A percentile compares a stretch with the other conserved stretches of the same genome.
Conservation (phyloP, 176 grass and related monocot species). For the Phragmites australis region DNA sequence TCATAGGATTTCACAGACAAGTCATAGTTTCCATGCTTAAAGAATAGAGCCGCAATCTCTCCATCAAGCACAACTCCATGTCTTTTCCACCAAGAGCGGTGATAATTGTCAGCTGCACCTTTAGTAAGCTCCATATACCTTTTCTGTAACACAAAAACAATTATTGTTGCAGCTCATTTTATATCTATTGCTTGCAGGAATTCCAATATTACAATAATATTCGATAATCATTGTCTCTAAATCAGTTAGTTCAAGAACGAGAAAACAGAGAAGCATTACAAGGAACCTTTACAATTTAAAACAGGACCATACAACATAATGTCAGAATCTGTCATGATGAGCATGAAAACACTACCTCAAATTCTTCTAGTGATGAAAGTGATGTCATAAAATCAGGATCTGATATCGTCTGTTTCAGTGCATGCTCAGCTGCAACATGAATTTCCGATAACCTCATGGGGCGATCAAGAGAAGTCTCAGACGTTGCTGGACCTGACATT, state of each 20-base stretch:
- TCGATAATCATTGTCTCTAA: slow-evolving; percentile 12
- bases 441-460: slow-evolving; percentile 98
- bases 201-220: background rate
- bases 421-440: slow-evolving; percentile 95
- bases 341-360: slow-evolving; percentile 65
- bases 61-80: slow-evolving; percentile 99
- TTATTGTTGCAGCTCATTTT: slow-evolving; percentile 3
- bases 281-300: background rate
- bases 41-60: slow-evolving; percentile 87
- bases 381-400: slow-evolving; percentile 87
- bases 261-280: slow-evolving; percentile 10
- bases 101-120: slow-evolving; percentile 96
- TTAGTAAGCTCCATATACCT: slow-evolving; percentile 99
- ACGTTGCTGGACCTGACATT: slow-evolving; percentile 77
- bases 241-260: slow-evolving; percentile 1
- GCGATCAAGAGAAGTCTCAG: slow-evolving; percentile 76
- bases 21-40: slow-evolving; percentile 87
- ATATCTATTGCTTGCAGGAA: slow-evolving; percentile 16
- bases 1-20: slow-evolving; percentile 97
- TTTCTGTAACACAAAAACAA: slow-evolving; percentile 54
- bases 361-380: slow-evolving; percentile 81
- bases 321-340: slow-evolving; percentile 13
- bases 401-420: slow-evolving; percentile 80
- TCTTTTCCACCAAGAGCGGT: slow-evolving; percentile 98
- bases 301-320: background rate